Evolutionary conservation across 2,329 filamentous ascomycete genomes (phyloP), one percentile per base, ranked within the genome.

Genomic region (Fusarium odoratissimum): DNA sequence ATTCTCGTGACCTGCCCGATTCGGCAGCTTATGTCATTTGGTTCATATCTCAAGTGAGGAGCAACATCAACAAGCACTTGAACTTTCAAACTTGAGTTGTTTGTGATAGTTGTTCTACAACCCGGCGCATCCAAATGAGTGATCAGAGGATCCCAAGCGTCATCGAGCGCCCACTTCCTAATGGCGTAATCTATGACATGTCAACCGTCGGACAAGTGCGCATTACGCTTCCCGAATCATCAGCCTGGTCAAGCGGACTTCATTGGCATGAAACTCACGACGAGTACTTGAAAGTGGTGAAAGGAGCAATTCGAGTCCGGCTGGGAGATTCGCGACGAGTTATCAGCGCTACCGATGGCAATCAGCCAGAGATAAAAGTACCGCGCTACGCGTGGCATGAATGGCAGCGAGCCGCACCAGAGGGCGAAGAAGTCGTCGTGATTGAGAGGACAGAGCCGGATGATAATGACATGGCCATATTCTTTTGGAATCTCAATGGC

Each of bases 401-500:
- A 69, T 87, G 86, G 85, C 76, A 80, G n/a, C 81, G 85, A 9
- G 83, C 82, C 1, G 77, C 79, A 4, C 45, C 65, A 1, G 69
- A 77, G 0, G 79, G 75, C 11, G 80, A 82, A 5, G 82, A 84
- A 0, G 76, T 80, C 3, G 60, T 87, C 4, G 84, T 86, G 0
- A 77, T 84, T 16, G 86, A 87, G 75, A 82, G 84, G 76, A 87
- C 85, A 1, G 82, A 84, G 21, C 86, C 86, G 0, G 76, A 62
- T 9, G 85, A 87, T 58, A 81, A 83, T 0, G 73, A 79, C 16
- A 88, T 88, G 73, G 79, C 83, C 5, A 66, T 85, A 0, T 87
- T 88, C 75, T 88, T 87, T 69, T 83, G 84, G 79, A 87, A 87
- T 56, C 62, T 87, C 31, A 87, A 87, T 45, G 82, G 82, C 0